phyloP scores from a whole-genome alignment of 2,329 filamentous ascomycete genomes.

The Pestalotiopsis sp. region DNA sequence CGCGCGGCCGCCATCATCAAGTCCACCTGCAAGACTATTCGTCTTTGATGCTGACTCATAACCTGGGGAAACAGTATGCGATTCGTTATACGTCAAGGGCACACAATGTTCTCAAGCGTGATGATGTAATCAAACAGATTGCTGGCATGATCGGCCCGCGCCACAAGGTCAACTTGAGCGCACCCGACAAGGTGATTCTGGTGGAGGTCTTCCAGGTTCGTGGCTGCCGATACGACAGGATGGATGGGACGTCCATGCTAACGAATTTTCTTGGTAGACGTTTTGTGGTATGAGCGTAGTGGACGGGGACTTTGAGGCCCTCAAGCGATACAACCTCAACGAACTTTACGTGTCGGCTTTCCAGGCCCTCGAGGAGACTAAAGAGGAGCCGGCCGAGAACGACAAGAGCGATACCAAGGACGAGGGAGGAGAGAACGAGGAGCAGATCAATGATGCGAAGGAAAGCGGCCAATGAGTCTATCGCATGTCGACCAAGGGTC shows the following conservation, averaged over 20 bases:
- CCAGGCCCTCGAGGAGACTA: slow-evolving; percentile 11
- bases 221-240: not conserved
- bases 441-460: not conserved
- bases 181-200: slow-evolving; percentile 78
- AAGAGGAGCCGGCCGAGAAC: slow-evolving; percentile 15
- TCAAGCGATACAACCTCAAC: slow-evolving; percentile 79
- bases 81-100: slow-evolving; percentile 79
- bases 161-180: slow-evolving; percentile 77
- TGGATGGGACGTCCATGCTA: not conserved
- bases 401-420: not conserved
- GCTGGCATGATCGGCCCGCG: slow-evolving; percentile 65
- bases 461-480: not conserved
- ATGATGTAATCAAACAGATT: slow-evolving; percentile 71
- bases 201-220: slow-evolving; percentile 80
- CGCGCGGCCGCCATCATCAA: not conserved
- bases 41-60: not conserved
- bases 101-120: slow-evolving; percentile 68
- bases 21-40: too few species aligned
- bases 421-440: not conserved
- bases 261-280: slow-evolving; percentile 52
- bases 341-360: slow-evolving; percentile 62
- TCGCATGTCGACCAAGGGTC: not conserved
- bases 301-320: slow-evolving; percentile 69
- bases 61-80: slow-evolving; percentile 65
- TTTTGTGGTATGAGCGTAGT: slow-evolving; percentile 81